These are phyloP conservation scores for Diversispora eburnea DNA, from an alignment of 192 early-diverging fungal species.

Conservation along the genomic window DNA sequence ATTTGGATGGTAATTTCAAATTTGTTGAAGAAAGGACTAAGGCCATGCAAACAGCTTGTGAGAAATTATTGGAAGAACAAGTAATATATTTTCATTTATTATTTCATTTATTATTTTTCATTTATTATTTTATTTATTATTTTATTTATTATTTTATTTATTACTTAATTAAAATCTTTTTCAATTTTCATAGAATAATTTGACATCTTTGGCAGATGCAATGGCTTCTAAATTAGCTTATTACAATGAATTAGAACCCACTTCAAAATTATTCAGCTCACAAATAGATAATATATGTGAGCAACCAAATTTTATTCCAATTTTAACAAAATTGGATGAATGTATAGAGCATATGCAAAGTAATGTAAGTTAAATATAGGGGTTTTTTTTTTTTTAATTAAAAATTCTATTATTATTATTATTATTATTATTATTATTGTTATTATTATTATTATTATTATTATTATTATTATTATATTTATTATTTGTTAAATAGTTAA, in stretches of 20 bases:
- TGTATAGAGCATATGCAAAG: conserved; percentile 67
- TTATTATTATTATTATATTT: not conserved
- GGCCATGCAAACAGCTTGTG: conserved; percentile 76
- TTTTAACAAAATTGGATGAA: conserved; percentile 73
- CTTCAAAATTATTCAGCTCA: conserved; percentile 73
- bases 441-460: no score
- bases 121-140: not conserved
- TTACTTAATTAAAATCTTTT: not conserved
- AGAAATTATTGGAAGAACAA: conserved; percentile 70
- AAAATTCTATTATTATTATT: no score
- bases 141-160: not conserved
- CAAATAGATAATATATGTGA: conserved; percentile 82
- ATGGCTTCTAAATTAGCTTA: conserved; percentile 63
- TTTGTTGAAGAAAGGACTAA: conserved; percentile 76
- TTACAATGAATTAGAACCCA: conserved; percentile 83
- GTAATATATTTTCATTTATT: conserved; percentile 25
- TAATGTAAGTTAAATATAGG: conserved; percentile 51
- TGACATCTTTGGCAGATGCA: conserved; percentile 54
- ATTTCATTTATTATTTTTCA: not conserved
- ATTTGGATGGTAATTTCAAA: conserved; percentile 66
- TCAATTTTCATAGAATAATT: conserved; percentile 42
- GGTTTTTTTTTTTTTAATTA: not conserved
- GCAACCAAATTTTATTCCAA: conserved; percentile 74
- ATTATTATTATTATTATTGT: no score
- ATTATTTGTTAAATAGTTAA: not conserved